These are phyloP conservation scores for Ogataea chonburiensis DNA, from an alignment of 805 yeast genomes.

Conservation along the genomic window DNA sequence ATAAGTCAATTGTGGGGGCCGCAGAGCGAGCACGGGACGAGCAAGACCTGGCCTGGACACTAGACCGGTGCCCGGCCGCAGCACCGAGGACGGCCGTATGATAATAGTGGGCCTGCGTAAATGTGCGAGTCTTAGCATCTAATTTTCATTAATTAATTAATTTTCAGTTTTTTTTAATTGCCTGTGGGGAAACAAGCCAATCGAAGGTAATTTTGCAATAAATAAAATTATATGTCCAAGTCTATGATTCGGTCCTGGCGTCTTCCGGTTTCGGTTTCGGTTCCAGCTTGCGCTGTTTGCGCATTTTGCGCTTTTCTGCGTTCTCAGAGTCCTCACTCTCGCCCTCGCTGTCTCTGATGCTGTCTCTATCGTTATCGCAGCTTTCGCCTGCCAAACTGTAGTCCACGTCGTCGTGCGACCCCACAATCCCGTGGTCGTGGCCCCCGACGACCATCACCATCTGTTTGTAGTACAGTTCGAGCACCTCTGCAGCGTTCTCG, in stretches of 20 bases:
- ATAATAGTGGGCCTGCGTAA: too few species aligned
- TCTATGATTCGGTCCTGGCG: too few species aligned
- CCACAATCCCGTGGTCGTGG: slow-evolving; percentile 15
- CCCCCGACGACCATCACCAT: slow-evolving; percentile 52
- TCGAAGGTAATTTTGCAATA: too few species aligned
- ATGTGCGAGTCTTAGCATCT: too few species aligned
- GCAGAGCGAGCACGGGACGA: too few species aligned
- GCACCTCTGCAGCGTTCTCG: slow-evolving; percentile 37
- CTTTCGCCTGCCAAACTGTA: slow-evolving; percentile 13
- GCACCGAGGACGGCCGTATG: too few species aligned
- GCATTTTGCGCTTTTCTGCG: slow-evolving; percentile 3
- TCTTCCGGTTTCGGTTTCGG: too few species aligned
- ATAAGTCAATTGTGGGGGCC: slow-evolving; percentile 4
- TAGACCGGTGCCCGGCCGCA: too few species aligned
- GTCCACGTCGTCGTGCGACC: slow-evolving; percentile 29
- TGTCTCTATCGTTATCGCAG: too few species aligned
- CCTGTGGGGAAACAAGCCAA: not conserved
- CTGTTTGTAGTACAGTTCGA: slow-evolving; percentile 47
- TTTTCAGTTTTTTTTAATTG: slow-evolving; percentile 1
- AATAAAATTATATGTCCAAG: too few species aligned
- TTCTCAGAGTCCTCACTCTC: too few species aligned
- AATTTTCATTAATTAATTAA: not conserved
- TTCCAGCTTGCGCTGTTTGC: slow-evolving; percentile 2
- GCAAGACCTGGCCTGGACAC: too few species aligned
- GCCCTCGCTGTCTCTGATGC: not conserved